Conservation (phyloP, 2,329 filamentous ascomycete species). For the Aureobasidium sp. region DNA sequence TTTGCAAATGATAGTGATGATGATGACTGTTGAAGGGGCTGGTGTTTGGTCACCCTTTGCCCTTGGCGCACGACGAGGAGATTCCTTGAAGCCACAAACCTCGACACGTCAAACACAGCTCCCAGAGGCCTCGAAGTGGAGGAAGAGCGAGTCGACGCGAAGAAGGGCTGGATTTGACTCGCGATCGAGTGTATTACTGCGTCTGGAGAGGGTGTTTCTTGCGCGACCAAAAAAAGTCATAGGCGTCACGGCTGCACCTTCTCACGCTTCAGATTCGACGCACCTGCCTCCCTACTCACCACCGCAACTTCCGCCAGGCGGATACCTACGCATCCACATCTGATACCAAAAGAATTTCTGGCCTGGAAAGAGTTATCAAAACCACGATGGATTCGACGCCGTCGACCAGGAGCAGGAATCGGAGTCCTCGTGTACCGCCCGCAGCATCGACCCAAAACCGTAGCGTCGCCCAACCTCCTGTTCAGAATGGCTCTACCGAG, state of each 20-base stretch:
- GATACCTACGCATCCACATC: not conserved
- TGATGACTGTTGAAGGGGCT: slow-evolving; percentile 6
- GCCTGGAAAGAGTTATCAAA: slow-evolving; percentile 3
- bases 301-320: not conserved
- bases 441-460: slow-evolving; percentile 1
- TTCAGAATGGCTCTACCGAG: not conserved
- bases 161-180: not conserved
- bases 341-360: not conserved
- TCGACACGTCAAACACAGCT: not conserved
- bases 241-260: slow-evolving; percentile 7
- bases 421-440: slow-evolving; percentile 5
- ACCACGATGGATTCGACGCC: slow-evolving; percentile 8
- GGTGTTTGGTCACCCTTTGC: not conserved
- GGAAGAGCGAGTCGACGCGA: slow-evolving; percentile 6
- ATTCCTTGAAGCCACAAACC: slow-evolving; percentile 5
- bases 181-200: not conserved
- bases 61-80: slow-evolving; percentile 7
- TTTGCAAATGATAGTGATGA: not conserved
- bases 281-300: not conserved
- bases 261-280: slow-evolving; percentile 8
- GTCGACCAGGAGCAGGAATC: slow-evolving; percentile 7
- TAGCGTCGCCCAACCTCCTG: not conserved
- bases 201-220: not conserved
- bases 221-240: slow-evolving; percentile 2
- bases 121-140: not conserved